A percentile compares a stretch with the other conserved stretches of the same genome.
Conservation (phyloP, 2,329 filamentous ascomycete genomes). For the Claviceps humidiphila region DNA sequence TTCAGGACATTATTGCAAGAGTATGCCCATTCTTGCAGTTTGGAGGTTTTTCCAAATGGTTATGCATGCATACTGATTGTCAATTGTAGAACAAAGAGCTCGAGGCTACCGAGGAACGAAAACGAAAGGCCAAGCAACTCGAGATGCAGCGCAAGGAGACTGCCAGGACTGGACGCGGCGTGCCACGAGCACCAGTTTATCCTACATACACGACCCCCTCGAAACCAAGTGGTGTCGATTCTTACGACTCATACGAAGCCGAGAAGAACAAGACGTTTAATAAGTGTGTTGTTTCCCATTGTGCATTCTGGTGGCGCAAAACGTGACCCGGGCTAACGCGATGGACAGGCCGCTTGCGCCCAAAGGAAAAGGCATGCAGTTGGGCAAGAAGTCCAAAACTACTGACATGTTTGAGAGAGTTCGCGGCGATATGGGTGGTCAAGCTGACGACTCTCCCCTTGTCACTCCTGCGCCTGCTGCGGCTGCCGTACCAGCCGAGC, state of each 20-base stretch:
- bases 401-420: slow-evolving; percentile 97
- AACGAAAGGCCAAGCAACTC: slow-evolving; percentile 95
- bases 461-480: slow-evolving; percentile 43
- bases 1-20: slow-evolving; percentile 92
- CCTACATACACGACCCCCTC: slow-evolving; percentile 77
- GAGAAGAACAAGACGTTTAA: slow-evolving; percentile 88
- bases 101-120: slow-evolving; percentile 94
- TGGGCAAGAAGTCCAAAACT: slow-evolving; percentile 97
- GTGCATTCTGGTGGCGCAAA: not conserved
- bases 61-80: slow-evolving; percentile 11
- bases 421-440: slow-evolving; percentile 76
- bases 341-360: slow-evolving; percentile 43
- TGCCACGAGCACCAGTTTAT: slow-evolving; percentile 68
- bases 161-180: slow-evolving; percentile 57
- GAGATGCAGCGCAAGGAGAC: slow-evolving; percentile 98
- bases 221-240: slow-evolving; percentile 60
- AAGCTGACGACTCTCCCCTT: slow-evolving; percentile 65
- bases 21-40: slow-evolving; percentile 31
- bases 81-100: slow-evolving; percentile 79
- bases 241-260: slow-evolving; percentile 88
- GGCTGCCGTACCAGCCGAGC: slow-evolving; percentile 37
- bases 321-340: not conserved
- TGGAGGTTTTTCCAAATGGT: not conserved
- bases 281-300: slow-evolving; percentile 42
- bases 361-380: slow-evolving; percentile 96